phyloP scores from a whole-genome alignment of 2,329 filamentous ascomycete species.

The Aspergillus oerlinghausenensis region DNA sequence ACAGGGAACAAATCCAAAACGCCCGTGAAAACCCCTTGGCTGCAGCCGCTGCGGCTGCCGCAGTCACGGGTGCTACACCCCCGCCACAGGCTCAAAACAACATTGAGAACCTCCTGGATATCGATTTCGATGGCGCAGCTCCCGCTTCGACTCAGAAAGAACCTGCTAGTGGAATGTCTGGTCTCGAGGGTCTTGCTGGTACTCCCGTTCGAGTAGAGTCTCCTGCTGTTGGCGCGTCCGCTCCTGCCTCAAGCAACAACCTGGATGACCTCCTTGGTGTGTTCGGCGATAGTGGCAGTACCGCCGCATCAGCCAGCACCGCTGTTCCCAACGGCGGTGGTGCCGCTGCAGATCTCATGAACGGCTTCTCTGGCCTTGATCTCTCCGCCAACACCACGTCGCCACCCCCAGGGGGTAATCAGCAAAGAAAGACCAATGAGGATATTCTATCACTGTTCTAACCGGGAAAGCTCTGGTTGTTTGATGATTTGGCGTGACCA shows the following conservation, averaged over 20 bases:
- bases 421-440: constrained; percentile 49
- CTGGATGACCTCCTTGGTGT: constrained; percentile 79
- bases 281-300: constrained; percentile 51
- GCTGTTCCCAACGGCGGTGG: constrained; percentile 23
- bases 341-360: constrained; percentile 58
- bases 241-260: constrained; percentile 46
- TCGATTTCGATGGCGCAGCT: constrained; percentile 89
- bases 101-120: constrained; percentile 90
- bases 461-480: constrained; percentile 3
- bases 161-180: constrained; percentile 60
- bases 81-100: constrained; percentile 61
- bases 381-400: constrained; percentile 52
- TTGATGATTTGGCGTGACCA: background rate
- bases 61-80: constrained; percentile 53
- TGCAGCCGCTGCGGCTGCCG: constrained; percentile 67
- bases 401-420: constrained; percentile 18
- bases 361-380: constrained; percentile 78
- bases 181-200: constrained; percentile 54
- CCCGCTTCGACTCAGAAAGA: constrained; percentile 77
- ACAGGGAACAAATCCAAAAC: constrained; percentile 79
- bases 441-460: constrained; percentile 55
- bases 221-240: constrained; percentile 36
- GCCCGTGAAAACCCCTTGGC: constrained; percentile 91
- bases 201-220: constrained; percentile 49
- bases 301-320: constrained; percentile 29